Evolutionary conservation across 345 rosid species (phyloP).

Genomic region (Kandelia obovata): DNA sequence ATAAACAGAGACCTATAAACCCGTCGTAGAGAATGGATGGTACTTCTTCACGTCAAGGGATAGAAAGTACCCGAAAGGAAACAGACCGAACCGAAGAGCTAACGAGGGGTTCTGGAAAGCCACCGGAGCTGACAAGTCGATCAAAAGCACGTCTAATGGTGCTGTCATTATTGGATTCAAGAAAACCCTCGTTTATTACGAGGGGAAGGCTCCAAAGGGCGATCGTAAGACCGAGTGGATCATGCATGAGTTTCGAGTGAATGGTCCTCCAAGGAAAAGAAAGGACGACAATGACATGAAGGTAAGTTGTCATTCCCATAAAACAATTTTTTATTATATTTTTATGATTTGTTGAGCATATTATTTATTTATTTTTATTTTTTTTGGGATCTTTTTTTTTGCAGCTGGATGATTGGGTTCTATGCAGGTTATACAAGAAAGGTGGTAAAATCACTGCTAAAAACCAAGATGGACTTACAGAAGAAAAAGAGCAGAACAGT

Average conservation of each 20-base stretch:
- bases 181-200: slow-evolving; percentile 18
- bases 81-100: slow-evolving; percentile 19
- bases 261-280: background rate
- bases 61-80: slow-evolving; percentile 20
- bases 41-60: slow-evolving; percentile 24
- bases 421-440: slow-evolving; percentile 25
- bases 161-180: slow-evolving; percentile 3
- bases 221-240: slow-evolving; percentile 27
- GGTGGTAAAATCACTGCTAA: background rate
- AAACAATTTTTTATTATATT: too few species aligned
- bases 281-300: slow-evolving; percentile 12
- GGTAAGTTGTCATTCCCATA: slow-evolving; percentile 6
- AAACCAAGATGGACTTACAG: too few species aligned
- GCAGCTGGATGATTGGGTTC: slow-evolving; percentile 31
- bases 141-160: background rate
- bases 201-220: slow-evolving; percentile 14
- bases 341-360: background rate
- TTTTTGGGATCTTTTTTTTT: background rate
- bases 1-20: slow-evolving; percentile 3
- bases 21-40: slow-evolving; percentile 11
- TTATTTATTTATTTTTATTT: background rate
- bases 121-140: slow-evolving; percentile 2
- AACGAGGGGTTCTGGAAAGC: slow-evolving; percentile 28
- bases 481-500: too few species aligned
- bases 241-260: slow-evolving; percentile 24